A percentile compares a stretch with the other conserved stretches of the same genome.
Conservation (phyloP, 305 asterid species). For the Euphrasia arctica region DNA sequence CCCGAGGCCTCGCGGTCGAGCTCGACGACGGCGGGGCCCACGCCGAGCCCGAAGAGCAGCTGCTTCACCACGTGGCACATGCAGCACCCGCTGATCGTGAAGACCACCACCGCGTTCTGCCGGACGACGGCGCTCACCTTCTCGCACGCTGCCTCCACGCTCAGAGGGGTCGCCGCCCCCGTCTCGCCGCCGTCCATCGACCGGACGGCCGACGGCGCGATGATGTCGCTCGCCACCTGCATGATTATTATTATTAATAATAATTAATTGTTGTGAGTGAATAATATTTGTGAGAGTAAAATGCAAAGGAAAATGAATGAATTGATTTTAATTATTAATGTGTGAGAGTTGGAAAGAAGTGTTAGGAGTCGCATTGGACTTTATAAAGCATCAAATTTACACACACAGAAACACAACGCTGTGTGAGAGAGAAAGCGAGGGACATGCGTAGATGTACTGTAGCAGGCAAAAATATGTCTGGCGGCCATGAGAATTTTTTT, state of each 20-base stretch:
- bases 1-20: constrained; percentile 68
- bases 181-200: constrained; percentile 12
- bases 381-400: constrained; percentile 12
- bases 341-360: neutral
- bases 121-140: constrained; percentile 47
- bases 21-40: constrained; percentile 76
- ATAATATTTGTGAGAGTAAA: neutral
- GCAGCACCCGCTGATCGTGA: constrained; percentile 80
- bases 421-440: constrained; percentile 13
- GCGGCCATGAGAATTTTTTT: constrained; percentile 31
- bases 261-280: no score
- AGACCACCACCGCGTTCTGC: constrained; percentile 83
- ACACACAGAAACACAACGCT: constrained; percentile 14
- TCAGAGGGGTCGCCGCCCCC: constrained; percentile 15
- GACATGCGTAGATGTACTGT: constrained; percentile 30
- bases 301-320: neutral
- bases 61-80: constrained; percentile 94
- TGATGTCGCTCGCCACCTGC: constrained; percentile 34
- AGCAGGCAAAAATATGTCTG: constrained; percentile 31
- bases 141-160: constrained; percentile 47
- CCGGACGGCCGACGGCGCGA: constrained; percentile 10
- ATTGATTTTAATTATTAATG: neutral
- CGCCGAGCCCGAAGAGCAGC: constrained; percentile 81
- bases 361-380: constrained; percentile 20
- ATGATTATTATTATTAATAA: constrained; percentile 8